Evolutionary conservation across 805 yeast species (phyloP).

Genomic region (Wickerhamomyces bovis): DNA sequence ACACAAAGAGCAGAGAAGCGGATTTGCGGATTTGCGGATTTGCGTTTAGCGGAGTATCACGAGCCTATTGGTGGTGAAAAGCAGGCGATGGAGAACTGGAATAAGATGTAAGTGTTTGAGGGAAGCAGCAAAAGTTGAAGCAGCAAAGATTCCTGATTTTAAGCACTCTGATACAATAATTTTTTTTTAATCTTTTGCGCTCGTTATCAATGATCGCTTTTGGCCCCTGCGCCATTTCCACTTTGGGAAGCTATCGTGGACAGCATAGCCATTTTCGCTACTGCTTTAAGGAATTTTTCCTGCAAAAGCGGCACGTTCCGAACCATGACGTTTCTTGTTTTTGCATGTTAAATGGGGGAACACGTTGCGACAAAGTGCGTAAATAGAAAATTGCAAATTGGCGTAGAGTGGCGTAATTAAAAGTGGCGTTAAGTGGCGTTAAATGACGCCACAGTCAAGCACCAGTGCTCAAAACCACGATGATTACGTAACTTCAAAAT

Average conservation of each 20-base stretch:
- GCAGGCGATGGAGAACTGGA: background rate
- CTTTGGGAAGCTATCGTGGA: background rate
- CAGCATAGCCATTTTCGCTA: background rate
- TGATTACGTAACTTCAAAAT: too few species aligned
- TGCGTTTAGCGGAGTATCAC: background rate
- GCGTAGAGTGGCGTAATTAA: too few species aligned
- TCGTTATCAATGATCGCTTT: background rate
- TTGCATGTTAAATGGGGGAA: too few species aligned
- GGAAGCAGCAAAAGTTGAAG: background rate
- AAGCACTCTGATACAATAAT: too few species aligned
- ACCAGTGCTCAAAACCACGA: too few species aligned
- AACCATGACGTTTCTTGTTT: background rate
- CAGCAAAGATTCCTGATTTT: background rate
- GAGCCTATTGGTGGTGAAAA: background rate
- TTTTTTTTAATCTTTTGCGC: background rate
- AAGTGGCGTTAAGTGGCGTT: too few species aligned
- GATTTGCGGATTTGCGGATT: background rate
- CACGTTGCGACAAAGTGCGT: too few species aligned
- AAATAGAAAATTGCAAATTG: too few species aligned
- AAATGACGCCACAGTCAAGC: too few species aligned
- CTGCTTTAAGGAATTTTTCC: background rate
- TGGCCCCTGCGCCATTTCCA: background rate
- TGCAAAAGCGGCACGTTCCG: too few species aligned
- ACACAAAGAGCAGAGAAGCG: background rate
- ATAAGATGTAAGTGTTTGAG: background rate